These are phyloP conservation scores for Coemansia sp. DNA, from an alignment of 192 early-diverging fungal species.

Conservation along the genomic window DNA sequence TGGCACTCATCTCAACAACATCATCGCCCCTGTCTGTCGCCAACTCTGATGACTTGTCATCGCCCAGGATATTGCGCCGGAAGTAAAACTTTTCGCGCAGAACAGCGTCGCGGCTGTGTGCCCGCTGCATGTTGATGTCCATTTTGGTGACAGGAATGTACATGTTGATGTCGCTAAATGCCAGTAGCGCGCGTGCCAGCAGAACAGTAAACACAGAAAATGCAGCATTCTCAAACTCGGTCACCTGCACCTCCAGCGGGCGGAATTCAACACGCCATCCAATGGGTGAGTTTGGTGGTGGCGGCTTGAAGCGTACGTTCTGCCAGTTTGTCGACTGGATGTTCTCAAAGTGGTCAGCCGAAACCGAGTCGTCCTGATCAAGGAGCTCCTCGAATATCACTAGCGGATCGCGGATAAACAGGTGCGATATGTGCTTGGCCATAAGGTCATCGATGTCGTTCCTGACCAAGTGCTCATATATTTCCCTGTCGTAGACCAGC, in stretches of 20 bases:
- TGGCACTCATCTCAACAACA: constrained; percentile 74
- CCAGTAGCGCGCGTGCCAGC: constrained; percentile 81
- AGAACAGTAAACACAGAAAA: constrained; percentile 93
- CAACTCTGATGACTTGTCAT: background rate
- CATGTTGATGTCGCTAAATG: constrained; percentile 82
- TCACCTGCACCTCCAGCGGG: constrained; percentile 93
- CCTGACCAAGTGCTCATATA: constrained; percentile 67
- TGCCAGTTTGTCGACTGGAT: constrained; percentile 99
- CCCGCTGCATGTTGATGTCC: constrained; percentile 91
- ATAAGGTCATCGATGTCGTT: constrained; percentile 84
- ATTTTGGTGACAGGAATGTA: constrained; percentile 96
- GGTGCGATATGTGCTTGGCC: constrained; percentile 88
- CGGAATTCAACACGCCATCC: constrained; percentile 99
- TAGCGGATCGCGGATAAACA: constrained; percentile 98
- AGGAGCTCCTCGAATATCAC: constrained; percentile 92
- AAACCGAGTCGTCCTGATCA: constrained; percentile 77
- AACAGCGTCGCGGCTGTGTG: constrained; percentile 82
- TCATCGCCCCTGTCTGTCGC: constrained; percentile 34
- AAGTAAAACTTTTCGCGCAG: constrained; percentile 85
- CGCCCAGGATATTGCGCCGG: constrained; percentile 69
- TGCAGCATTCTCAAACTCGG: constrained; percentile 96
- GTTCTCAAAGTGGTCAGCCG: constrained; percentile 98
- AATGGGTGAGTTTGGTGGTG: constrained; percentile 84
- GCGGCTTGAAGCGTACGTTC: constrained; percentile 98
- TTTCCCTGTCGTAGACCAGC: constrained; percentile 76